A percentile compares a stretch with the other conserved stretches of the same genome.
phyloP scores from a whole-genome alignment of 495 filamentous ascomycete genomes.

The Talaromyces trachyspermus region DNA sequence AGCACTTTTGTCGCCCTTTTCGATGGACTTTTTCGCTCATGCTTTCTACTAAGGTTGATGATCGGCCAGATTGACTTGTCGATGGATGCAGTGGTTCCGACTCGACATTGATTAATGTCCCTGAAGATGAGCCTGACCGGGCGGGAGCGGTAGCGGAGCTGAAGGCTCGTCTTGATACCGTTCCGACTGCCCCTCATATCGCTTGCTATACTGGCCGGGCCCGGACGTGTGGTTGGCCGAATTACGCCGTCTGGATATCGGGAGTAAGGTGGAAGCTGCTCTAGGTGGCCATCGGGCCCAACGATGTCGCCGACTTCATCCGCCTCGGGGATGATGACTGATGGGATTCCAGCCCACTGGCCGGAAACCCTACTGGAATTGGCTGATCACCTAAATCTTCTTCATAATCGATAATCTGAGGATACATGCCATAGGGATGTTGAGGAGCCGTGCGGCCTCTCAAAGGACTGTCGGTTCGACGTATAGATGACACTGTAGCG shows the following conservation, averaged over 20 bases:
- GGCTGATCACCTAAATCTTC: conserved; percentile 35
- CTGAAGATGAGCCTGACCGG: conserved; percentile 42
- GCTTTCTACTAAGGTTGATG: conserved; percentile 22
- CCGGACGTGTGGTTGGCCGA: conserved; percentile 8
- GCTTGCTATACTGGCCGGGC: conserved; percentile 8
- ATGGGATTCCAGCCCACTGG: conserved; percentile 55
- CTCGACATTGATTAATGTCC: conserved; percentile 16
- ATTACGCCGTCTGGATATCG: conserved; percentile 59
- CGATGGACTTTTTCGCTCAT: conserved; percentile 52
- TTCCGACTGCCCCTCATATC: conserved; percentile 1
- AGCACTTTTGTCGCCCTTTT: conserved; percentile 49
- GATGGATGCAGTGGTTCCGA: conserved; percentile 2
- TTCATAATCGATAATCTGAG: conserved; percentile 60
- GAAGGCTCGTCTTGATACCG: conserved; percentile 15
- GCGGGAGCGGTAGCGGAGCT: too few species aligned
- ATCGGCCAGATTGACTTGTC: not conserved
- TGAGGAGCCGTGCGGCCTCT: conserved; percentile 62
- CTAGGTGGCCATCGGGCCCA: conserved; percentile 83
- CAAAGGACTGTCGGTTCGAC: conserved; percentile 51
- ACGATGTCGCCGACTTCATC: conserved; percentile 79
- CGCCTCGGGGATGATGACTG: conserved; percentile 62
- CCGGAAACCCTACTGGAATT: conserved; percentile 71
- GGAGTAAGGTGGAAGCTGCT: conserved; percentile 85
- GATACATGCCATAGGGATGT: conserved; percentile 81
- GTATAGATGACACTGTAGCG: conserved; percentile 53